Conservation (phyloP, 2,329 filamentous ascomycete genomes). For the Paraphoma chrysanthemicola region DNA sequence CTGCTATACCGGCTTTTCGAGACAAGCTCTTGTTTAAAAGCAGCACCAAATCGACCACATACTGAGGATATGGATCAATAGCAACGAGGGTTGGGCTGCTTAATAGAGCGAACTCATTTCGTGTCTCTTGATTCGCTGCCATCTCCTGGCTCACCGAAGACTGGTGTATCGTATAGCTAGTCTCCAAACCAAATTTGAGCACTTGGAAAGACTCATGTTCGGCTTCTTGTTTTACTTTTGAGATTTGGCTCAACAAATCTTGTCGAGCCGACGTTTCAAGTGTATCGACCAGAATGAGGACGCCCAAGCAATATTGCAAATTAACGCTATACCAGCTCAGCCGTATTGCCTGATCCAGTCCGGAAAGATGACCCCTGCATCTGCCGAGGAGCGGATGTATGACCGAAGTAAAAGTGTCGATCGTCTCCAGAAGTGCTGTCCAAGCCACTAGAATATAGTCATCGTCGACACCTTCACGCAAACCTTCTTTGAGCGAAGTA, state of each 20-base stretch:
- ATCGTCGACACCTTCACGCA: constrained; percentile 15
- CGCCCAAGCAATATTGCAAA: constrained; percentile 13
- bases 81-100: neutral
- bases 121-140: neutral
- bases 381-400: neutral
- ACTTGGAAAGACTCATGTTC: constrained; percentile 15
- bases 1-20: too few relatives aligned
- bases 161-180: neutral
- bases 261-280: constrained; percentile 9
- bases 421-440: neutral
- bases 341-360: constrained; percentile 3
- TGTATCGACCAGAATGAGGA: constrained; percentile 11
- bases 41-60: neutral
- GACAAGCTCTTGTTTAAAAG: neutral
- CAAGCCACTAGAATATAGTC: neutral
- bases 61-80: neutral
- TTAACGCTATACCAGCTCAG: constrained; percentile 8
- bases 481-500: constrained; percentile 15
- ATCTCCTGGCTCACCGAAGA: neutral
- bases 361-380: neutral
- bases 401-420: neutral
- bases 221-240: constrained; percentile 1
- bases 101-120: neutral
- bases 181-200: constrained; percentile 14
- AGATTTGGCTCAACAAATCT: constrained; percentile 9